Conservation (phyloP, 305 asterid genomes). For the Solanum hybrid region DNA sequence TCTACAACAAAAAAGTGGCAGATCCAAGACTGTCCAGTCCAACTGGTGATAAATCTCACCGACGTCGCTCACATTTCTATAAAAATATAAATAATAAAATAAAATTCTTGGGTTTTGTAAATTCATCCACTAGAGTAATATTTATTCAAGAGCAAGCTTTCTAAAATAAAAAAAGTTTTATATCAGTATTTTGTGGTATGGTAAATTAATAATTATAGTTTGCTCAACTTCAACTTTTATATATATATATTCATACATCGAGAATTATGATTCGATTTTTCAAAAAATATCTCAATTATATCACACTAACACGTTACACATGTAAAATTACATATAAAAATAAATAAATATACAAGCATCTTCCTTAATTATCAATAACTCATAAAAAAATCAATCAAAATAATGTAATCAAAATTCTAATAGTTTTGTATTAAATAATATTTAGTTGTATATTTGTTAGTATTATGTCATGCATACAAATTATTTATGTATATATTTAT, state of each 20-base stretch:
- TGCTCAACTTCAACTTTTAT: too few species aligned
- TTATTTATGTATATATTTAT: too few species aligned
- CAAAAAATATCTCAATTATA: too few species aligned
- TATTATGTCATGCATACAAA: too few species aligned
- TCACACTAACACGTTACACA: background rate
- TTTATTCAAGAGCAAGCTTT: background rate
- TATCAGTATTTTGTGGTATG: background rate
- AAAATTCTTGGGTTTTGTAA: background rate
- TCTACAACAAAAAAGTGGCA: background rate
- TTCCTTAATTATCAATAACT: background rate
- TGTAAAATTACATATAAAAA: too few species aligned
- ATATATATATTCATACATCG: too few species aligned
- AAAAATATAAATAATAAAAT: too few species aligned
- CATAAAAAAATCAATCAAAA: background rate
- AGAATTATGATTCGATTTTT: too few species aligned
- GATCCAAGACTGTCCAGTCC: background rate
- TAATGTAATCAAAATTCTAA: background rate
- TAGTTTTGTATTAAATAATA: too few species aligned
- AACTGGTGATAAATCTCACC: background rate
- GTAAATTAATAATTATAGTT: too few species aligned
- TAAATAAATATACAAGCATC: background rate
- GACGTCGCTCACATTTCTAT: background rate
- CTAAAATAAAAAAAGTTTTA: too few species aligned
- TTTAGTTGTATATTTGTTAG: background rate
- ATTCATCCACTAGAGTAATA: background rate